Evolutionary conservation across 1,284 basidiomycete genomes (phyloP), one percentile per base, ranked within the genome.

Genomic region (Malassezia furfur): DNA sequence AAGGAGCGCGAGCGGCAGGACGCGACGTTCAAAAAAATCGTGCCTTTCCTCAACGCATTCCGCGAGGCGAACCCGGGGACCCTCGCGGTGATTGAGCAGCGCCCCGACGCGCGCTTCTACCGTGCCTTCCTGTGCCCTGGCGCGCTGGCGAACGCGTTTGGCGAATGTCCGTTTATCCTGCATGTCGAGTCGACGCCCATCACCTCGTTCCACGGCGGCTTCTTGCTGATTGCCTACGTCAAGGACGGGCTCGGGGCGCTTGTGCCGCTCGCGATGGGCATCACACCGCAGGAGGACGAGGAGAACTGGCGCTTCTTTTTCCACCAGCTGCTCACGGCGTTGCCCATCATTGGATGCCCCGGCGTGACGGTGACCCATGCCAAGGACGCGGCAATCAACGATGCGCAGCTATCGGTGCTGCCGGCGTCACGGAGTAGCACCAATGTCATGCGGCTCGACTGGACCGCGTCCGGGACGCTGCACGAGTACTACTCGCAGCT

Each of bases 271-370:
- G 55, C 55, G 5, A 37, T 57, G 6, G 55, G 39, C 10, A 57
- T 57, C 9, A 57, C 50, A 14, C 45, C 55, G 5, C 45, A 25
- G 4, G 50, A 50, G 10, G 55, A 57, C 46, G 55, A 57, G 41
- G 55, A 57, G 5, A 57, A 57, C 37, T 57, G 55, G 55, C 50
- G 55, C 15, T 57, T 57, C 45, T 52, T 57, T n/a, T 52, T 57
- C 34, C 55, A 57, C 15, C 55, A 57, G 40, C 25, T 57, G 14
- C 39, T 57, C 25, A 39, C 55, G 1, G 45, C 44, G 8, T 22
- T 57, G 39, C 55, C 55, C 6, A 52, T 57, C 21, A 35, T 57
- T 19, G 50, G 55, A 5, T 57, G 50, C 30, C 45, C 55, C 2
- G 50, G 55, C 22, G 37, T 52, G 25, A 46, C 44, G n/a, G 32